A percentile compares a stretch with the other conserved stretches of the same genome.
These are phyloP conservation scores for Pseudomassariella vexata DNA, from an alignment of 2,329 filamentous ascomycete genomes.

Conservation along the genomic window DNA sequence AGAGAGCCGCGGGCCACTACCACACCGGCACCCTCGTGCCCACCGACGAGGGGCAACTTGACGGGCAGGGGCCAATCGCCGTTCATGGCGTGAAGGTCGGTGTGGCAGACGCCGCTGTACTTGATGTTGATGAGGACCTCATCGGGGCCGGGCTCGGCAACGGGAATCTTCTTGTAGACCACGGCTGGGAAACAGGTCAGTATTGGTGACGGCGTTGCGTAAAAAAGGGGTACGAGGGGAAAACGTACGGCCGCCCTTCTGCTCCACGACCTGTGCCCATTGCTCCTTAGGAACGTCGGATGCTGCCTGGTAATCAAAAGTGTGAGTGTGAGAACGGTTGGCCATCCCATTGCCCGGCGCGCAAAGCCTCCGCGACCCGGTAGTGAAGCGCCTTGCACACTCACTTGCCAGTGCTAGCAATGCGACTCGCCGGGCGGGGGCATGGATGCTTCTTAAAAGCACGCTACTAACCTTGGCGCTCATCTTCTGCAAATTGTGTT, in stretches of 20 bases:
- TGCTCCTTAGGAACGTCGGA: conserved; percentile 69
- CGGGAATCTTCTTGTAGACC: conserved; percentile 75
- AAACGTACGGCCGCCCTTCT: conserved; percentile 47
- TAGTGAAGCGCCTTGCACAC: too few relatives aligned
- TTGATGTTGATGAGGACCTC: conserved; percentile 91
- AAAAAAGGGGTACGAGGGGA: conserved; percentile 2
- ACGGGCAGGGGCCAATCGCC: conserved; percentile 84
- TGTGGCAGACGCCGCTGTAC: conserved; percentile 88
- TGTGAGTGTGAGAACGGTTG: too few relatives aligned
- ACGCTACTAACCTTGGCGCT: too few relatives aligned
- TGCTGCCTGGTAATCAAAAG: too few relatives aligned
- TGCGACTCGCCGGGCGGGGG: too few relatives aligned
- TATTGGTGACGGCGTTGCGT: background rate
- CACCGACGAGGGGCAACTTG: conserved; percentile 82
- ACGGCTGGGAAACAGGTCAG: conserved; percentile 37
- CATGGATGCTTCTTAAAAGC: too few relatives aligned
- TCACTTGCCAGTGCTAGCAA: too few relatives aligned
- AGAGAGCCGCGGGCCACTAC: conserved; percentile 76
- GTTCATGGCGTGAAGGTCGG: conserved; percentile 72
- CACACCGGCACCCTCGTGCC: conserved; percentile 72
- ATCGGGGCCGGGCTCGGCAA: conserved; percentile 74
- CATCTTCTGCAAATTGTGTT: too few relatives aligned
- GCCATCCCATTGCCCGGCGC: too few relatives aligned
- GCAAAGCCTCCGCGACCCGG: too few relatives aligned
- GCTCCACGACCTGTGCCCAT: conserved; percentile 87